Conservation (phyloP, 2,329 filamentous ascomycete genomes). For the Spiromastix sp. region DNA sequence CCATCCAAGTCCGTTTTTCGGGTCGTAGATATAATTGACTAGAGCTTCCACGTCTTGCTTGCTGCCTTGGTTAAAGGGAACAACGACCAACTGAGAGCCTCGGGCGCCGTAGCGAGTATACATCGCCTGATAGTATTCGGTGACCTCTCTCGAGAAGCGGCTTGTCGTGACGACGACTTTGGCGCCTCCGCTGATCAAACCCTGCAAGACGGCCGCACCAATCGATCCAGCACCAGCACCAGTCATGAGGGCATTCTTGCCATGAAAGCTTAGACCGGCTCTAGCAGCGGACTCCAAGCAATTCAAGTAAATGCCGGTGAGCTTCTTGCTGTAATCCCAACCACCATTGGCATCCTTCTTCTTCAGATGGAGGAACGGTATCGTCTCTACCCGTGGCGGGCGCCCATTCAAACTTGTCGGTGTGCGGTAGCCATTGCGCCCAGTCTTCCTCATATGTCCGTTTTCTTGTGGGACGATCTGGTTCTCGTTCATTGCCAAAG, state of each 20-base stretch:
- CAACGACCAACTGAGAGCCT: constrained; percentile 92
- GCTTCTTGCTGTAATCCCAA: constrained; percentile 99
- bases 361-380: constrained; percentile 95
- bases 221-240: constrained; percentile 97
- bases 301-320: constrained; percentile 86
- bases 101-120: constrained; percentile 89
- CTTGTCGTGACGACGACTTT: constrained; percentile 96
- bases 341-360: constrained; percentile 92
- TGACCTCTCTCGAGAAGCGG: constrained; percentile 92
- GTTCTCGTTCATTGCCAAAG: constrained; percentile 93
- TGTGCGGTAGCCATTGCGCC: constrained; percentile 35
- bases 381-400: constrained; percentile 82
- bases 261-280: constrained; percentile 79
- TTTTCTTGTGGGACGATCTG: constrained; percentile 90
- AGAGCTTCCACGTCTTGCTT: constrained; percentile 95
- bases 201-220: constrained; percentile 90
- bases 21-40: constrained; percentile 90
- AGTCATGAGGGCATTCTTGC: constrained; percentile 96
- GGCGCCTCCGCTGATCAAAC: constrained; percentile 89
- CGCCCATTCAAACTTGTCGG: constrained; percentile 8
- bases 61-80: constrained; percentile 98
- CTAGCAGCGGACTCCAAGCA: constrained; percentile 82
- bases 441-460: constrained; percentile 48
- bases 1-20: constrained; percentile 95
- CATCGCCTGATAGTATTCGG: constrained; percentile 98